Conservation (phyloP, 768 basidiomycete genomes). For the Termitomyces heimii region DNA sequence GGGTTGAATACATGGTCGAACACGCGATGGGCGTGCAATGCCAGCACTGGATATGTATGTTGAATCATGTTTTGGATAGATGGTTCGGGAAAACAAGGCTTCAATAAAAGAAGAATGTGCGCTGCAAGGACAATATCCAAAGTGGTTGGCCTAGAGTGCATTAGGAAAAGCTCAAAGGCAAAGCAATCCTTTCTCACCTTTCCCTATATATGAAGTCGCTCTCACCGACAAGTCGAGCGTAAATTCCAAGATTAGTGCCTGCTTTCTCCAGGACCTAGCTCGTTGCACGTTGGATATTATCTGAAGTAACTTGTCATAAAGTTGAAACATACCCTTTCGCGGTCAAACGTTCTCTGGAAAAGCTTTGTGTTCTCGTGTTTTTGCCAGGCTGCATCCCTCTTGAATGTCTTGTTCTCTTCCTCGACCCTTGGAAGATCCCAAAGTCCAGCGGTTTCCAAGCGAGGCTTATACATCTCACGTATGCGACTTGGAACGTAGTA, state of each 20-base stretch:
- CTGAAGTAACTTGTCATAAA: not conserved
- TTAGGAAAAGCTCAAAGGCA: not conserved
- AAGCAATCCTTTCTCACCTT: constrained; percentile 26
- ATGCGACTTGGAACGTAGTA: constrained; percentile 70
- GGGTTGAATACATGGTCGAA: constrained; percentile 20
- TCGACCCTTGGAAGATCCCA: constrained; percentile 46
- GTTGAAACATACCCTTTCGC: constrained; percentile 50
- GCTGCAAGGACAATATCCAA: constrained; percentile 66
- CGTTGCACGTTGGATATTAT: not conserved
- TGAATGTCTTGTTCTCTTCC: constrained; percentile 38
- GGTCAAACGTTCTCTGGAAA: constrained; percentile 53
- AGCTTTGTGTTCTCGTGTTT: constrained; percentile 25
- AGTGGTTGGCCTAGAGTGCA: constrained; percentile 43
- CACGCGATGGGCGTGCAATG: constrained; percentile 53
- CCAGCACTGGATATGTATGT: constrained; percentile 51
- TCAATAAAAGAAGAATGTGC: constrained; percentile 54
- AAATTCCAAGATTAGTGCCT: constrained; percentile 48
- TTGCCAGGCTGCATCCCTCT: constrained; percentile 23
- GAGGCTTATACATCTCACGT: constrained; percentile 46
- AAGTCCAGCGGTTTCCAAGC: constrained; percentile 58
- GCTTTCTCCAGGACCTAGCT: constrained; percentile 56
- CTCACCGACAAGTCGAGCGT: constrained; percentile 46
- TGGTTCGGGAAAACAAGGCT: constrained; percentile 58
- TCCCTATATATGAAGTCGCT: constrained; percentile 47
- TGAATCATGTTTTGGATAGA: constrained; percentile 47